Conservation (phyloP, 257 asterid species). For the Rubia yunnanensis region DNA sequence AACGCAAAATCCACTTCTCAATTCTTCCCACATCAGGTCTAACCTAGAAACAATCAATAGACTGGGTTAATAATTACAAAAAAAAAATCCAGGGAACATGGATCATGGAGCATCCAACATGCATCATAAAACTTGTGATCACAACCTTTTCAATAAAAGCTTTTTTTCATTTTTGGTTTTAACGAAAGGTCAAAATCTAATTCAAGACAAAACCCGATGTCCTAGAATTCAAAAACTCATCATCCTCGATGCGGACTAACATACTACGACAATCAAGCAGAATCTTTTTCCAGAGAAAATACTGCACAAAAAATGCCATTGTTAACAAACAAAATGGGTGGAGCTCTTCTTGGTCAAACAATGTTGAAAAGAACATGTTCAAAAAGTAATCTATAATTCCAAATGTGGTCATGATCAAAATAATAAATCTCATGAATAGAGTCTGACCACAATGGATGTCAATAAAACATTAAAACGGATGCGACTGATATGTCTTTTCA, state of each 20-base stretch:
- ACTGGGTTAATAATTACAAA: slow-evolving; percentile 6
- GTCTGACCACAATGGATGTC: neutral
- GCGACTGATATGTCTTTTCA: neutral
- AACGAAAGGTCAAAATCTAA: neutral
- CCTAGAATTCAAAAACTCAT: neutral
- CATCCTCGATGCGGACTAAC: neutral
- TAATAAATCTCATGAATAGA: neutral
- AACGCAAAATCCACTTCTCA: slow-evolving; percentile 91
- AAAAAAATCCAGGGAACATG: neutral
- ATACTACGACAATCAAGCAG: neutral
- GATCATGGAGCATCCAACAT: neutral
- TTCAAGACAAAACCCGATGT: neutral
- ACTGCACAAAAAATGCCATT: neutral
- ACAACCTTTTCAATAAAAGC: neutral
- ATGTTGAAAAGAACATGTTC: neutral
- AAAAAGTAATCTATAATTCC: too few relatives aligned
- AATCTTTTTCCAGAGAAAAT: neutral
- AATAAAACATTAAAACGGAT: neutral
- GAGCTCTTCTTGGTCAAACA: neutral
- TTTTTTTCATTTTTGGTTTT: neutral
- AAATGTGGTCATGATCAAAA: neutral
- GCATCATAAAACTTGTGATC: neutral
- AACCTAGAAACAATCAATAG: slow-evolving; percentile 38
- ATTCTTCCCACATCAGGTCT: slow-evolving; percentile 83
- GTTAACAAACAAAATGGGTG: neutral